Evolutionary conservation across 345 rosid species (phyloP).

Genomic region (Psidium guajava): DNA sequence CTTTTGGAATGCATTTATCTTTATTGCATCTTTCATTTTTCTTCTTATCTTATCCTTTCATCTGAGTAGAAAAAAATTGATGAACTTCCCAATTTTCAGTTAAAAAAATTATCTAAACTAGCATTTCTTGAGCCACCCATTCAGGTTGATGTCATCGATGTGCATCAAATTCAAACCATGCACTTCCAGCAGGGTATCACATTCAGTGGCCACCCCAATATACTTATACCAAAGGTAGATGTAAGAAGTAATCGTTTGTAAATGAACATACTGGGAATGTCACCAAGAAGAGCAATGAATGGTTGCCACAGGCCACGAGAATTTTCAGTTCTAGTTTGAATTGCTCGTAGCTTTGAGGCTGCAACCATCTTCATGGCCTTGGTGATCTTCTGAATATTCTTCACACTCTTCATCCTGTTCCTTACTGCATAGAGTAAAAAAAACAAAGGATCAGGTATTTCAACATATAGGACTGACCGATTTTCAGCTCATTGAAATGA

Average conservation of each 20-base stretch:
- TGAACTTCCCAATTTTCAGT: background rate
- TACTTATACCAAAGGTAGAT: background rate
- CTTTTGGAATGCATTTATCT: too few relatives aligned
- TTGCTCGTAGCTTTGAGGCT: constrained; percentile 87
- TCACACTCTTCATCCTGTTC: constrained; percentile 97
- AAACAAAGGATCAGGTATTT: background rate
- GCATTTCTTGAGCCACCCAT: background rate
- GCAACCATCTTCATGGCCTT: constrained; percentile 99
- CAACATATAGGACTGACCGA: background rate
- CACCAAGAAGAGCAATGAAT: constrained; percentile 68
- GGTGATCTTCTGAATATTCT: constrained; percentile 92
- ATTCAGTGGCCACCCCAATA: background rate
- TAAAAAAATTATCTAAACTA: background rate
- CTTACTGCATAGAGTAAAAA: constrained; percentile 47
- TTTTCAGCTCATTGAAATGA: background rate
- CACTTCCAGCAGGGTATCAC: background rate
- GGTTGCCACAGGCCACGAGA: constrained; percentile 99
- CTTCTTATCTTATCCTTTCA: too few relatives aligned
- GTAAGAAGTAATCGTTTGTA: background rate
- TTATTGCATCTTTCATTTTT: too few relatives aligned
- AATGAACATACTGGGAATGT: constrained; percentile 34
- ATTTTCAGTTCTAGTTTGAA: constrained; percentile 79
- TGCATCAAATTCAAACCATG: background rate
- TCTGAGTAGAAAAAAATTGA: background rate
- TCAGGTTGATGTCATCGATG: background rate